Base-by-base conservation (phyloP, 2,329 filamentous ascomycete genomes). In the Phyllosticta citriasiana region DNA sequence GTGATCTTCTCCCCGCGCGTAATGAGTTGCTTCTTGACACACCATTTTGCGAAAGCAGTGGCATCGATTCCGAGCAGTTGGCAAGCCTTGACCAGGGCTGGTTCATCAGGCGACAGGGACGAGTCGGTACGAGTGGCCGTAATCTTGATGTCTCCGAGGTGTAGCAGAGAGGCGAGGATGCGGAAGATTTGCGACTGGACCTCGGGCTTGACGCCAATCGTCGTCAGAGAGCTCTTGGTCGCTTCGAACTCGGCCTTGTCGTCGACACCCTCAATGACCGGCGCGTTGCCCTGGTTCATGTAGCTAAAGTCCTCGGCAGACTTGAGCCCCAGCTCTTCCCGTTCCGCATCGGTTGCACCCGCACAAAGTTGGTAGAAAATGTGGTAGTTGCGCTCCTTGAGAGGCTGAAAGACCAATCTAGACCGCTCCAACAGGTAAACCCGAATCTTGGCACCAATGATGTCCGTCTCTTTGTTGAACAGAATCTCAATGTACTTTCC, bases 401-500 rank as follows among this genome's bases (percentile, higher is more conserved):
- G 80, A 52, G 94, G 94, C 73, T 99, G 94, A 76, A 97, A 99
- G 19, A 97, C 94, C 69, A 99, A 80, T 78, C 94, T 88, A 64
- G 94, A 97, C 63, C 94, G 89, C 75, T 99, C 94, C 53, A 99
- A 81, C 66, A 99, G 81, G 72, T 99, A 99, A 61, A 92, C 97
- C 68, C 94, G 84, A 72, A 99, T 99, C 79, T 95, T 95, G 61
- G 94, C 94, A 67, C 94, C 94, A 71, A 97, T 97, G 69, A 99
- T 99, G 73, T 95, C 94, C 64, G 91, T 96, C 70, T 88, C 84
- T 65, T 90, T 85, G 77, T 97, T 92, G 75, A 99, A 99, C 91
- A 97, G 93, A 73, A 99, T 99, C 79, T 99, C 94, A 69, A 99
- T 97, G 76, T 99, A 99, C 81, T 99, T 99, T 74, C 94, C 94